phyloP scores from a whole-genome alignment of 495 filamentous ascomycete species.

The Friedmanniomyces endolithicus region DNA sequence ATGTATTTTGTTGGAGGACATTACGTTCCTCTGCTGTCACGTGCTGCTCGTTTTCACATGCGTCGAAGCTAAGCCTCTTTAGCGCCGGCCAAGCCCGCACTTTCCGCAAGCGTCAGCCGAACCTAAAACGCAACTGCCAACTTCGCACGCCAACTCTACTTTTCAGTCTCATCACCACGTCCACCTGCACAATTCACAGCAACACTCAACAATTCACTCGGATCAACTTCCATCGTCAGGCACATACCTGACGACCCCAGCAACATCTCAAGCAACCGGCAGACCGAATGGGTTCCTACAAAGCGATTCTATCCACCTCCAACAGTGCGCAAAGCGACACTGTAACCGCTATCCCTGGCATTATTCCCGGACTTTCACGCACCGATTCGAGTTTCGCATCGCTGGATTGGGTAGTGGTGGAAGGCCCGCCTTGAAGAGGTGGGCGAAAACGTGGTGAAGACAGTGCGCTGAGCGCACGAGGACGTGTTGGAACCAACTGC shows the following conservation, averaged over 20 bases:
- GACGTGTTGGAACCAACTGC: neutral
- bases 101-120: neutral
- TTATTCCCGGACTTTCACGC: slow-evolving; percentile 18
- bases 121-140: neutral
- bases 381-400: slow-evolving; percentile 28
- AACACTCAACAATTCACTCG: neutral
- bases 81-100: neutral
- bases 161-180: neutral
- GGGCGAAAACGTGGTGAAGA: slow-evolving; percentile 28
- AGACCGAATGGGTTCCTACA: slow-evolving; percentile 11
- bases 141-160: no score
- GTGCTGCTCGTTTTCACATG: neutral
- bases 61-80: no score
- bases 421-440: slow-evolving; percentile 38
- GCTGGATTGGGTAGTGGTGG: slow-evolving; percentile 33
- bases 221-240: slow-evolving; percentile 3
- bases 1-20: no score
- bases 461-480: neutral
- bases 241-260: slow-evolving; percentile 8
- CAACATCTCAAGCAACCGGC: neutral
- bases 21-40: neutral
- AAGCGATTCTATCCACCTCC: neutral
- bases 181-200: neutral
- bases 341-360: neutral
- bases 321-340: slow-evolving; percentile 9